Percentiles rank a stretch among this genome's conserved stretches.
Conservation (phyloP, 208 protist species). For the Acanthamoeba royreba region DNA sequence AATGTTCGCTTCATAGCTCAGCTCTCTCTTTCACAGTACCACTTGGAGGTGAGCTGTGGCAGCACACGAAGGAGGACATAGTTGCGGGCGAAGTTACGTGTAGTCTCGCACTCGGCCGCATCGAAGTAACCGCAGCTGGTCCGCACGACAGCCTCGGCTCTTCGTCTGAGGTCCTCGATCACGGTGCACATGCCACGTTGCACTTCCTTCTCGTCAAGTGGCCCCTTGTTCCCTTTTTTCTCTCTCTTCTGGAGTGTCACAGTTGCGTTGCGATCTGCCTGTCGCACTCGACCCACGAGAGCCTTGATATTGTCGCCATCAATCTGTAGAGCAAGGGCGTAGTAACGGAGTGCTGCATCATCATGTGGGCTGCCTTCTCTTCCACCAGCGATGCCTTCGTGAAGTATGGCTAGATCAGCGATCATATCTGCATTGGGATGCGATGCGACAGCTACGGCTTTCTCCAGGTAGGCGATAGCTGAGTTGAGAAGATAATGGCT, state of each 20-base stretch:
- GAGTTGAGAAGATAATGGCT: too few relatives aligned
- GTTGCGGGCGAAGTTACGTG: not conserved
- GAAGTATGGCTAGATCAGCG: not conserved
- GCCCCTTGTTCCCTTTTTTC: not conserved
- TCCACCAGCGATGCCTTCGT: not conserved
- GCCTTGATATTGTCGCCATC: constrained; percentile 26
- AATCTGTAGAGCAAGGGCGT: not conserved
- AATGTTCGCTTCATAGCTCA: too few relatives aligned
- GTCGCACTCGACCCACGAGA: not conserved
- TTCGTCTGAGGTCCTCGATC: not conserved
- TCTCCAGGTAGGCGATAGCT: not conserved
- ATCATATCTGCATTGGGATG: not conserved
- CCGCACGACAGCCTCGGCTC: not conserved
- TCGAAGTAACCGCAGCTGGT: not conserved
- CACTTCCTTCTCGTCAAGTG: not conserved
- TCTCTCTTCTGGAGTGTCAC: not conserved
- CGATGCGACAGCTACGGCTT: not conserved
- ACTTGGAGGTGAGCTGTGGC: not conserved
- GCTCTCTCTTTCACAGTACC: not conserved
- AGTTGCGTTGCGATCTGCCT: not conserved
- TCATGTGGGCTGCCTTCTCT: not conserved
- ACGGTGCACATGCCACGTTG: not conserved
- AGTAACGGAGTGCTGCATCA: not conserved
- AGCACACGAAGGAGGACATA: not conserved
- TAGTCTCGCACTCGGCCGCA: not conserved